Evolutionary conservation across 2,329 filamentous ascomycete species (phyloP).

Genomic region (Pseudogymnoascus sp.): DNA sequence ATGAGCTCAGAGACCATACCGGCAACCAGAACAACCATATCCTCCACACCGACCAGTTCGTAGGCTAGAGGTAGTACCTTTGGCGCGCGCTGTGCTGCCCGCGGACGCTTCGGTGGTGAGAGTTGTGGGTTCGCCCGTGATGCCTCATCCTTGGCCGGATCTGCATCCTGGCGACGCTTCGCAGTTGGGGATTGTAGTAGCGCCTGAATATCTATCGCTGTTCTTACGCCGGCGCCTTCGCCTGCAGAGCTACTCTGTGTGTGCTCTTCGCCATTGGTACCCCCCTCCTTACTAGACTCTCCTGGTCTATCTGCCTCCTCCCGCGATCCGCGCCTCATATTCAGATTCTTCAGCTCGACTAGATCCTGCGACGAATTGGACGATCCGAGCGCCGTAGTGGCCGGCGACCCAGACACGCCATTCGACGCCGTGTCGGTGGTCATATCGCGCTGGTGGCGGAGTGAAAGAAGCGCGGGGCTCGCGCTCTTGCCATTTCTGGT

Average conservation of each 20-base stretch:
- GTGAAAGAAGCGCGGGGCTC: background rate
- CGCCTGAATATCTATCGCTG: slow-evolving; percentile 1
- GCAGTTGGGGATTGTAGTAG: background rate
- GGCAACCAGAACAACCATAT: slow-evolving; percentile 82
- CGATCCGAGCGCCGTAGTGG: background rate
- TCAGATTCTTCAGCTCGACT: background rate
- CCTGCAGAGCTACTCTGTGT: background rate
- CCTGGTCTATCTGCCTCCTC: background rate
- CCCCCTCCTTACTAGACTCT: background rate
- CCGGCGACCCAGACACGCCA: background rate
- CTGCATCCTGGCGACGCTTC: background rate
- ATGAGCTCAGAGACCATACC: slow-evolving; percentile 96
- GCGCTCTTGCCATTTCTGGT: slow-evolving; percentile 1
- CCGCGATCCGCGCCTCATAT: slow-evolving; percentile 2
- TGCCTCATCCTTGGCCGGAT: background rate
- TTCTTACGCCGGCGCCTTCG: background rate
- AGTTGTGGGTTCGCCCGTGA: background rate
- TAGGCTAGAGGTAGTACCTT: slow-evolving; percentile 65
- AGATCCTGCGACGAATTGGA: background rate
- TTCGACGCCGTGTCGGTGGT: background rate
- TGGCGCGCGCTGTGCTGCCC: slow-evolving; percentile 40
- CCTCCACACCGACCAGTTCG: slow-evolving; percentile 71
- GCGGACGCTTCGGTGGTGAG: slow-evolving; percentile 42
- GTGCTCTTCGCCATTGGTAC: background rate
- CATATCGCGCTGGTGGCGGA: background rate